These are phyloP conservation scores for Monilinia vaccinii-corymbosi DNA, from an alignment of 2,329 filamentous ascomycete genomes.

Conservation along the genomic window DNA sequence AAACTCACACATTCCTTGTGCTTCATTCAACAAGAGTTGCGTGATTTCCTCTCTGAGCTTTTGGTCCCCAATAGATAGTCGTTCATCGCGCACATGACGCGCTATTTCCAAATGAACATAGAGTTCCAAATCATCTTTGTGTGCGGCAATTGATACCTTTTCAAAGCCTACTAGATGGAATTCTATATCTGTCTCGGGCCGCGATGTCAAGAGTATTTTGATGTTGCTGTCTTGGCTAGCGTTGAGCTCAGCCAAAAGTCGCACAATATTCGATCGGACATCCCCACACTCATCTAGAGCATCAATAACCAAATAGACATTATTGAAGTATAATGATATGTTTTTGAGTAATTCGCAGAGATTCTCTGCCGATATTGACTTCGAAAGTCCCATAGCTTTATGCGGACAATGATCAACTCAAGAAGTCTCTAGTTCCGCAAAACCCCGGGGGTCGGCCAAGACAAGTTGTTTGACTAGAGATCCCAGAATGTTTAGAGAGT, in stretches of 20 bases:
- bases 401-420: not conserved
- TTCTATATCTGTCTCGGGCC: constrained; percentile 14
- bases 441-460: not conserved
- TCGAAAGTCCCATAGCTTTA: not conserved
- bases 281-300: constrained; percentile 4
- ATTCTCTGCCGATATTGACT: not conserved
- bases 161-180: constrained; percentile 1
- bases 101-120: constrained; percentile 15
- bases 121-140: constrained; percentile 13
- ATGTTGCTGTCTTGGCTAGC: constrained; percentile 4
- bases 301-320: constrained; percentile 5
- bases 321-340: not conserved
- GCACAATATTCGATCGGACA: not conserved
- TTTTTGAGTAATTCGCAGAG: not conserved
- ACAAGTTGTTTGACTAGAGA: constrained; percentile 1
- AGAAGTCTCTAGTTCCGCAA: not conserved
- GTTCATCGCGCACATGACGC: not conserved
- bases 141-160: constrained; percentile 12
- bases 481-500: not conserved
- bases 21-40: constrained; percentile 7
- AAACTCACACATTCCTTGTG: constrained; percentile 14
- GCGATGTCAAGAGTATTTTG: constrained; percentile 11
- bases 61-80: not conserved
- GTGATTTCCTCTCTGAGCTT: constrained; percentile 13
- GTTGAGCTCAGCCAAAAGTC: constrained; percentile 8